Conservation (phyloP, 805 yeast genomes). For the Suhomyces canberraensis region DNA sequence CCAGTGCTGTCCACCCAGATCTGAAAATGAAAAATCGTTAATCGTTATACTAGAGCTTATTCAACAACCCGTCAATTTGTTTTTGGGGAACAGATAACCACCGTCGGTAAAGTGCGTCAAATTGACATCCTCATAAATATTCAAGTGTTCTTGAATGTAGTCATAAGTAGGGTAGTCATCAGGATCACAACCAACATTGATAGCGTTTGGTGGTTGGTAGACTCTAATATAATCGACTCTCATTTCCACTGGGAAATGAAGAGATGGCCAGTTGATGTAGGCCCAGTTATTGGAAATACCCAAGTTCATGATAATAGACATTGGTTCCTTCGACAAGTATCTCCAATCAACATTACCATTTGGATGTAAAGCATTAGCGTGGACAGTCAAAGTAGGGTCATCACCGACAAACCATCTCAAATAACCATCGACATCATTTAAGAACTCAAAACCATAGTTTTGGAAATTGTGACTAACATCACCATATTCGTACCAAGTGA, state of each 20-base stretch:
- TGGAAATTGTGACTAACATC: slow-evolving; percentile 56
- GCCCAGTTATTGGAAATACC: slow-evolving; percentile 94
- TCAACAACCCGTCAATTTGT: slow-evolving; percentile 23
- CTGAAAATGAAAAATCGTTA: slow-evolving; percentile 1
- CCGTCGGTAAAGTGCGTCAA: slow-evolving; percentile 71
- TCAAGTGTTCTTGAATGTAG: slow-evolving; percentile 68
- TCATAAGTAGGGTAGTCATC: slow-evolving; percentile 77
- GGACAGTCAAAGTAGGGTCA: slow-evolving; percentile 68
- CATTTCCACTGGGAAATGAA: slow-evolving; percentile 75
- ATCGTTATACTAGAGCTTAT: slow-evolving; percentile 1
- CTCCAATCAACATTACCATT: slow-evolving; percentile 90
- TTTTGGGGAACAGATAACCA: slow-evolving; percentile 53
- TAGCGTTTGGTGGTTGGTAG: slow-evolving; percentile 72
- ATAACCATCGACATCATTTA: slow-evolving; percentile 73
- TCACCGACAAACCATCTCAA: slow-evolving; percentile 86
- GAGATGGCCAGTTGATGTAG: slow-evolving; percentile 82
- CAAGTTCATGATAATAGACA: slow-evolving; percentile 82
- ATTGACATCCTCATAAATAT: slow-evolving; percentile 69
- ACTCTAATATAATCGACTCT: slow-evolving; percentile 82
- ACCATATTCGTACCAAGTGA: slow-evolving; percentile 78
- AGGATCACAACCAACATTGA: slow-evolving; percentile 81
- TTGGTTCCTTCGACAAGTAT: slow-evolving; percentile 82
- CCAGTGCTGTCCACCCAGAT: not conserved
- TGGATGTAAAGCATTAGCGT: slow-evolving; percentile 76
- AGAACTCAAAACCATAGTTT: slow-evolving; percentile 72